phyloP scores from a whole-genome alignment of 1,284 basidiomycete species.

The Mycosarcoma maydis region DNA sequence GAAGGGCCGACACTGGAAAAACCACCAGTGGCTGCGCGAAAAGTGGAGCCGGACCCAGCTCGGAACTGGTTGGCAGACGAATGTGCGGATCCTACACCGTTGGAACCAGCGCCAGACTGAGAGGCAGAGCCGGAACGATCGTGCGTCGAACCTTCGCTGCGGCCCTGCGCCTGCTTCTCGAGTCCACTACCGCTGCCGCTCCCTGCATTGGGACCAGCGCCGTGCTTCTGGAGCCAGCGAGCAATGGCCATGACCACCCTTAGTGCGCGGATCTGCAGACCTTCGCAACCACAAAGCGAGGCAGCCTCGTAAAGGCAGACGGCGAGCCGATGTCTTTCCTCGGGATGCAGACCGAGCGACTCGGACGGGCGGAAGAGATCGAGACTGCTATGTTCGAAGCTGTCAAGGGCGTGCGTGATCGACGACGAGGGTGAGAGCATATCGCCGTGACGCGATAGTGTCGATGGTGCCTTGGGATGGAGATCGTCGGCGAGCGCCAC shows the following conservation, averaged over 20 bases:
- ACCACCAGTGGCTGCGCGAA: conserved; percentile 14
- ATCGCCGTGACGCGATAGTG: conserved; percentile 15
- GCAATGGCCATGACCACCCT: conserved; percentile 56
- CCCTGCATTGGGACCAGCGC: conserved; percentile 14
- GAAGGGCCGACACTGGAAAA: conserved; percentile 14
- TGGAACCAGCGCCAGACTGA: conserved; percentile 18
- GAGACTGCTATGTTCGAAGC: conserved; percentile 26
- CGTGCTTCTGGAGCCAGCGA: conserved; percentile 51
- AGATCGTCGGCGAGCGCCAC: conserved; percentile 53
- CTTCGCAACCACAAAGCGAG: conserved; percentile 85
- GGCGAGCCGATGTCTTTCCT: conserved; percentile 81
- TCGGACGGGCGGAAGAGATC: conserved; percentile 60
- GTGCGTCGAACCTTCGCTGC: conserved; percentile 25
- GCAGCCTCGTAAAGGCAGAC: conserved; percentile 93
- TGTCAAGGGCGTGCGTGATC: conserved; percentile 19
- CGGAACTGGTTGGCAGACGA: conserved; percentile 11
- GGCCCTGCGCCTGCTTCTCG: conserved; percentile 30
- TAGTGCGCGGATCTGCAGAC: conserved; percentile 79
- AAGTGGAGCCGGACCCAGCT: conserved; percentile 9
- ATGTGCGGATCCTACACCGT: conserved; percentile 13
- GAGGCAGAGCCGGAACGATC: conserved; percentile 33
- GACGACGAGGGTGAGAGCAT: conserved; percentile 30
- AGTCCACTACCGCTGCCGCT: conserved; percentile 25
- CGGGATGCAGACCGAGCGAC: conserved; percentile 56
- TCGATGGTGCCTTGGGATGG: conserved; percentile 30